Percentiles rank a stretch among this genome's conserved stretches.
These are phyloP conservation scores for Ajuga reptans DNA, from an alignment of 305 asterid species.

Conservation along the genomic window DNA sequence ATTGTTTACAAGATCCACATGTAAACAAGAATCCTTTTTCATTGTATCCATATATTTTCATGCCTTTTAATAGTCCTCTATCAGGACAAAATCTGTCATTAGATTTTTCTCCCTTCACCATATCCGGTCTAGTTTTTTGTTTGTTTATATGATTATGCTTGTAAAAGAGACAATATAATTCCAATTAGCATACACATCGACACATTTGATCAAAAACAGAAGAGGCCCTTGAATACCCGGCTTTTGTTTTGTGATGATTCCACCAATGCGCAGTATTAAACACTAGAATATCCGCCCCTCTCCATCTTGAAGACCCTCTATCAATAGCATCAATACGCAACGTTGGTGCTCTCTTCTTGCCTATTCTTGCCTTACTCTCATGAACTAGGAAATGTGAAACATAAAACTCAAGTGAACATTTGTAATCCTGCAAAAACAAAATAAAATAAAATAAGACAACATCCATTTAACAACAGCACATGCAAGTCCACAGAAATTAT, in stretches of 20 bases:
- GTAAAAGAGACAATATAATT: too few relatives aligned
- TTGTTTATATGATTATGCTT: too few relatives aligned
- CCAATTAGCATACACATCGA: too few relatives aligned
- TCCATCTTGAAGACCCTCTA: conserved; percentile 86
- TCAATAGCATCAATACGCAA: conserved; percentile 71
- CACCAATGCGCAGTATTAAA: conserved; percentile 98
- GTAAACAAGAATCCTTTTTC: neutral
- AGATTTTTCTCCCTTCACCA: too few relatives aligned
- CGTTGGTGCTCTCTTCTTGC: conserved; percentile 59
- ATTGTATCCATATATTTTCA: neutral
- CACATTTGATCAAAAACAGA: too few relatives aligned
- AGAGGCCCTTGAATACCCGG: conserved; percentile 41
- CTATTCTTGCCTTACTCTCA: conserved; percentile 76
- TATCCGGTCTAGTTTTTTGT: too few relatives aligned
- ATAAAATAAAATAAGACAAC: neutral
- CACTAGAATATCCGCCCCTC: conserved; percentile 73
- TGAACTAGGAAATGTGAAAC: conserved; percentile 76
- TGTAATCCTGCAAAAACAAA: conserved; percentile 51
- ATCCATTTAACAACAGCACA: neutral
- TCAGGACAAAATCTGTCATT: too few relatives aligned
- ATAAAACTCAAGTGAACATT: conserved; percentile 72
- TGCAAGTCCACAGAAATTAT: neutral
- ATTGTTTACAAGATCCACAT: neutral
- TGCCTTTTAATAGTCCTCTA: too few relatives aligned
- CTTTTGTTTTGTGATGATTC: conserved; percentile 77